Percentiles rank a stretch among this genome's conserved stretches.
Conservation (phyloP, 805 yeast species). For the Candida sithepensis region DNA sequence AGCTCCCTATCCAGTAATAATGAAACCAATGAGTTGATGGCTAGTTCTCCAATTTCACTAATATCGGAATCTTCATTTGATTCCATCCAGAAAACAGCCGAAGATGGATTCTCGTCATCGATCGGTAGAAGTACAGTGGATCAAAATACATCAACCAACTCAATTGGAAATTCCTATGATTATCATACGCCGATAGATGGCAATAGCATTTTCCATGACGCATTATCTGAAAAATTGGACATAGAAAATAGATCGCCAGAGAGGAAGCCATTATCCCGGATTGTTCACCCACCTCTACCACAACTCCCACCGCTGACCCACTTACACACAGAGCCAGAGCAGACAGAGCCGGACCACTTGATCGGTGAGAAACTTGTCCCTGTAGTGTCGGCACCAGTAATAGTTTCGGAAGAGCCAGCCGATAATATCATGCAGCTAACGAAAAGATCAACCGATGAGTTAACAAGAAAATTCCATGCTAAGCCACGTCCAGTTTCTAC, state of each 20-base stretch:
- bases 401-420: slow-evolving; percentile 7
- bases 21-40: not conserved
- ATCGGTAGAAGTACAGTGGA: not conserved
- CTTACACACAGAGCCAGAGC: not conserved
- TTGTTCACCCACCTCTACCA: not conserved
- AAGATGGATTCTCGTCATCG: not conserved
- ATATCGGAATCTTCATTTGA: slow-evolving; percentile 17
- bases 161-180: not conserved
- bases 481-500: slow-evolving; percentile 36
- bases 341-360: not conserved
- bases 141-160: not conserved
- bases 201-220: slow-evolving; percentile 2
- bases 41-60: slow-evolving; percentile 18
- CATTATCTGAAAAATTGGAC: not conserved
- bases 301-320: not conserved
- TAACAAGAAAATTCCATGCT: slow-evolving; percentile 1
- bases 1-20: slow-evolving; percentile 4
- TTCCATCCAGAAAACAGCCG: not conserved
- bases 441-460: slow-evolving; percentile 1
- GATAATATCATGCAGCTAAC: not conserved
- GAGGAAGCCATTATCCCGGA: not conserved
- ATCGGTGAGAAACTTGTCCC: slow-evolving; percentile 31
- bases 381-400: slow-evolving; percentile 33
- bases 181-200: not conserved
- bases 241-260: not conserved